These are phyloP conservation scores for Astragalus membranaceus DNA, from an alignment of 306 rosid species.

Conservation along the genomic window DNA sequence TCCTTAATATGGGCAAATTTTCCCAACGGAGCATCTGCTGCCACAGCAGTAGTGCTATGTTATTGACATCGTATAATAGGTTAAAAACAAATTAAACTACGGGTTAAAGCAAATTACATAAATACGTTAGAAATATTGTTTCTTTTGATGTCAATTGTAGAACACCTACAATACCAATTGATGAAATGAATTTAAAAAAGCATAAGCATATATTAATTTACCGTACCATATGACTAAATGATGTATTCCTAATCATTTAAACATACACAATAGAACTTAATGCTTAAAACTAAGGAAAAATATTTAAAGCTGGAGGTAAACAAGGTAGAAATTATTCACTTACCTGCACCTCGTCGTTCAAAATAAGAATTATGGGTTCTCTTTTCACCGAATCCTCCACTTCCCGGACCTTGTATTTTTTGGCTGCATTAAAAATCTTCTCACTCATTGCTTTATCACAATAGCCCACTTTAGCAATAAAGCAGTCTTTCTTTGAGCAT, in stretches of 20 bases:
- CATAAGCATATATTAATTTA: no score
- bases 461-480: conserved; percentile 39
- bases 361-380: conserved; percentile 60
- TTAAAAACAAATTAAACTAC: no score
- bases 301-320: not conserved
- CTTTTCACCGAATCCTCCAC: conserved; percentile 33
- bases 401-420: conserved; percentile 19
- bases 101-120: no score
- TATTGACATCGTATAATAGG: no score
- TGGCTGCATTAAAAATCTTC: conserved; percentile 20
- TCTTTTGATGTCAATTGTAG: conserved; percentile 8
- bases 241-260: no score
- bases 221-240: no score
- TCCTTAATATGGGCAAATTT: conserved; percentile 60
- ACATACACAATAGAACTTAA: no score
- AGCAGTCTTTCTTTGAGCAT: conserved; percentile 49
- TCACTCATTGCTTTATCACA: conserved; percentile 26
- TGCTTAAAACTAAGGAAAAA: no score
- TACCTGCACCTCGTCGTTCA: conserved; percentile 83
- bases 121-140: not conserved
- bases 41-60: not conserved
- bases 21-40: conserved; percentile 99
- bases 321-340: not conserved
- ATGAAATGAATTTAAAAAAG: no score
- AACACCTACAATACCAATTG: not conserved